Percentiles rank a stretch among this genome's conserved stretches.
phyloP scores from a whole-genome alignment of 1,284 basidiomycete species.

The Vanrija humicola region DNA sequence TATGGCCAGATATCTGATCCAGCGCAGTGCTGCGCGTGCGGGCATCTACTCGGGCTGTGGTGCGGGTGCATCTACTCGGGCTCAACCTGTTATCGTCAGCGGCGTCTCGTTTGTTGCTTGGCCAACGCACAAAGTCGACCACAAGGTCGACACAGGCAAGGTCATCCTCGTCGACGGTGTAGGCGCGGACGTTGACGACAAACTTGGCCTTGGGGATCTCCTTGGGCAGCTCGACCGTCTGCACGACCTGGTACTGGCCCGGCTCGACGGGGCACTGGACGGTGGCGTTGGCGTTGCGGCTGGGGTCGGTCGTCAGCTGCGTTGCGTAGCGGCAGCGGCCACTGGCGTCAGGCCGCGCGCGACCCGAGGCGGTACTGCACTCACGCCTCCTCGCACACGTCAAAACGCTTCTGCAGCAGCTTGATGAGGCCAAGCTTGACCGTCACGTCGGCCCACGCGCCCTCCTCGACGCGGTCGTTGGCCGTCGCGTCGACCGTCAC shows the following conservation, averaged over 20 bases:
- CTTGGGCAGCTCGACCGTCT: slow-evolving; percentile 76
- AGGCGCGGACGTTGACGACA: slow-evolving; percentile 65
- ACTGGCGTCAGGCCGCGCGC: too few relatives aligned
- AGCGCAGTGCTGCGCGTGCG: too few relatives aligned
- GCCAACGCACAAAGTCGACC: slow-evolving; percentile 55
- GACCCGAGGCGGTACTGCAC: slow-evolving; percentile 51
- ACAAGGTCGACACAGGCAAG: slow-evolving; percentile 75
- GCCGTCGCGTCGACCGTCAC: slow-evolving; percentile 68
- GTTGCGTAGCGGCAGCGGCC: not conserved
- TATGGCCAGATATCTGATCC: too few relatives aligned
- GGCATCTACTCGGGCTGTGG: too few relatives aligned
- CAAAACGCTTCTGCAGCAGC: slow-evolving; percentile 72
- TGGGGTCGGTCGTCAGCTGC: slow-evolving; percentile 7
- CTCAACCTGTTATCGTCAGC: not conserved
- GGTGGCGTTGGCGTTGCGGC: slow-evolving; percentile 36
- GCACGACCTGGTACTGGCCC: slow-evolving; percentile 65
- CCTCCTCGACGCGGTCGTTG: slow-evolving; percentile 66
- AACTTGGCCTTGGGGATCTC: slow-evolving; percentile 93
- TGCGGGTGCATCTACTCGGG: too few relatives aligned
- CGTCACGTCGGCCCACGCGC: slow-evolving; percentile 78
- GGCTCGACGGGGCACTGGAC: slow-evolving; percentile 55
- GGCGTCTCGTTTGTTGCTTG: not conserved
- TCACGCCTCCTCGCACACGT: slow-evolving; percentile 88
- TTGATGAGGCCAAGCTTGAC: slow-evolving; percentile 88
- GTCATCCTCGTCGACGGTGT: slow-evolving; percentile 70